Conservation (phyloP, 2,329 filamentous ascomycete species). For the Xylaria sp. region DNA sequence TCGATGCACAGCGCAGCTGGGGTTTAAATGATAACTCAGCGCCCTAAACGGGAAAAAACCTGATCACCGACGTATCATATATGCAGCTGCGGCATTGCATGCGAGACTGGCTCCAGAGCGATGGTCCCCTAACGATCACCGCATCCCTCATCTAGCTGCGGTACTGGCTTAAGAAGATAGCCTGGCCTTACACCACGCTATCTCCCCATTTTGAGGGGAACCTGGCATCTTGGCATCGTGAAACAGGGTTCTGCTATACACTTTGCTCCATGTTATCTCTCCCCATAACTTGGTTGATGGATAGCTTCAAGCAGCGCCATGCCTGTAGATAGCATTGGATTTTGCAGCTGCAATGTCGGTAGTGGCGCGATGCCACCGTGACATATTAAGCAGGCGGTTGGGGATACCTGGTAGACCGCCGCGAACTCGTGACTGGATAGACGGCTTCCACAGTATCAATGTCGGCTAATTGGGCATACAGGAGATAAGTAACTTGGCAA, state of each 20-base stretch:
- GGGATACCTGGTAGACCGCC: constrained; percentile 11
- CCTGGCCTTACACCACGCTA: constrained; percentile 13
- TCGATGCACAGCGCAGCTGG: not conserved
- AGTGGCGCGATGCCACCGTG: constrained; percentile 25
- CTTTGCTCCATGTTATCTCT: constrained; percentile 10
- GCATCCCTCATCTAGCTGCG: constrained; percentile 22
- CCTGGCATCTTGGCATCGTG: constrained; percentile 35
- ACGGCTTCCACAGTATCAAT: not conserved
- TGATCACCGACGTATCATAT: constrained; percentile 3
- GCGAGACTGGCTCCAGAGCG: no score
- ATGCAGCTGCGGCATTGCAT: not conserved
- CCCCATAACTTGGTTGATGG: constrained; percentile 18
- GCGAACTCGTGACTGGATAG: constrained; percentile 14
- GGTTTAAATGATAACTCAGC: constrained; percentile 4
- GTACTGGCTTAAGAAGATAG: constrained; percentile 24
- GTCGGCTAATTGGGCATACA: constrained; percentile 32
- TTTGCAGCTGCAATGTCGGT: constrained; percentile 23
- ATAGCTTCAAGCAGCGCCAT: constrained; percentile 7
- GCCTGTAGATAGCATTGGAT: constrained; percentile 13
- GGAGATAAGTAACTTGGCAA: constrained; percentile 2
- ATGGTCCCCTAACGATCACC: constrained; percentile 24
- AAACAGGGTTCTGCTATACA: constrained; percentile 6
- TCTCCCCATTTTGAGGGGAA: constrained; percentile 28
- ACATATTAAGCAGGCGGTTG: constrained; percentile 23
- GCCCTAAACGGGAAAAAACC: constrained; percentile 5